Evolutionary conservation across 495 filamentous ascomycete species (phyloP).

Genomic region (Cryomyces antarcticus): DNA sequence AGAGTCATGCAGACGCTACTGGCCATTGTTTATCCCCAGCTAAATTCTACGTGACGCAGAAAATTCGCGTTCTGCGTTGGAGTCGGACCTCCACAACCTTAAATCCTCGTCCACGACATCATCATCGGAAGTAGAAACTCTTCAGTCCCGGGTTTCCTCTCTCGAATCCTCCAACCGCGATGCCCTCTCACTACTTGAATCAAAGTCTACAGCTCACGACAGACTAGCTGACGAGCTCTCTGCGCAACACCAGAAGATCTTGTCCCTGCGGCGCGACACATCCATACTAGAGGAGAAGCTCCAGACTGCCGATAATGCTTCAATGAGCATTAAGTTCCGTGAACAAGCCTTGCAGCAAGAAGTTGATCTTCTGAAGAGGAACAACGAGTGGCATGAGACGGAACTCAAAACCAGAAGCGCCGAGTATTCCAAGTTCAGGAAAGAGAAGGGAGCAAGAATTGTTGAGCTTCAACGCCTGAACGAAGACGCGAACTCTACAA

Average conservation of each 20-base stretch:
- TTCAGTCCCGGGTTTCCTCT: slow-evolving; percentile 60
- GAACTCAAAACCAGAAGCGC: slow-evolving; percentile 75
- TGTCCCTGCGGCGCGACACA: slow-evolving; percentile 63
- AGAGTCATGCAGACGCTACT: slow-evolving; percentile 5
- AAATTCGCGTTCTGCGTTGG: slow-evolving; percentile 40
- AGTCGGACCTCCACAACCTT: slow-evolving; percentile 61
- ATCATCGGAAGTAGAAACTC: slow-evolving; percentile 50
- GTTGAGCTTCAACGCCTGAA: slow-evolving; percentile 71
- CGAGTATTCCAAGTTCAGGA: slow-evolving; percentile 77
- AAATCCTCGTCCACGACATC: slow-evolving; percentile 58
- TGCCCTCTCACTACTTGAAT: slow-evolving; percentile 66
- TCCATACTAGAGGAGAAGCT: slow-evolving; percentile 59
- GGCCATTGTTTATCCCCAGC: neutral
- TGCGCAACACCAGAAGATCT: slow-evolving; percentile 66
- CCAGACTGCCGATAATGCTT: slow-evolving; percentile 58
- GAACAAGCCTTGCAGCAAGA: slow-evolving; percentile 80
- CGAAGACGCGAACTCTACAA: slow-evolving; percentile 55
- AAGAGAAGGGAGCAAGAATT: slow-evolving; percentile 78
- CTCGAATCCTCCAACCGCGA: slow-evolving; percentile 85
- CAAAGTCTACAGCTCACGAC: slow-evolving; percentile 74
- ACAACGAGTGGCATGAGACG: slow-evolving; percentile 76
- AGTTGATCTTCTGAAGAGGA: slow-evolving; percentile 62
- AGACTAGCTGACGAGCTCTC: slow-evolving; percentile 68
- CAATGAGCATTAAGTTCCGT: slow-evolving; percentile 60
- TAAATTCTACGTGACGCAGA: slow-evolving; percentile 22